Percentiles rank a stretch among this genome's conserved stretches.
phyloP scores from a whole-genome alignment of 1,284 basidiomycete genomes.

The Tremellales sp. region DNA sequence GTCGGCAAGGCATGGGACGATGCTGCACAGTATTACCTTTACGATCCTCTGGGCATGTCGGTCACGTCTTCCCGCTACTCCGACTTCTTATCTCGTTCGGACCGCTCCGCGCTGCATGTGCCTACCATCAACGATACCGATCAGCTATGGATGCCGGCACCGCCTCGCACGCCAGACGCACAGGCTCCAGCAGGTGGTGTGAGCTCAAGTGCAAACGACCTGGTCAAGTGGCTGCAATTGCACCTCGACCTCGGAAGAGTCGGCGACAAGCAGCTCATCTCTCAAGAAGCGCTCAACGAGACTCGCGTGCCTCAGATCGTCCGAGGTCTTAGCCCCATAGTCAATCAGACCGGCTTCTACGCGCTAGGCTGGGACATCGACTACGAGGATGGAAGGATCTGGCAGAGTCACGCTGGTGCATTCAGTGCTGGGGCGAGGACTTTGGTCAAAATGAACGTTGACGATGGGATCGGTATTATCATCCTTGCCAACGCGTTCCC shows the following conservation, averaged over 20 bases:
- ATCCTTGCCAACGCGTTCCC: not conserved
- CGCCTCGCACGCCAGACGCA: not conserved
- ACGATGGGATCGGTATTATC: not conserved
- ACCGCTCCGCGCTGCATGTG: too few relatives aligned
- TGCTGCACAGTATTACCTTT: too few relatives aligned
- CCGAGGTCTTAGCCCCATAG: not conserved
- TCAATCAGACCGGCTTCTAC: not conserved
- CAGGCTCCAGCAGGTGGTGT: not conserved
- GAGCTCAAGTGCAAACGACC: not conserved
- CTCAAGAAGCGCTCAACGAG: too few relatives aligned
- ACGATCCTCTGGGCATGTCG: too few relatives aligned
- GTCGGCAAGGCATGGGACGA: too few relatives aligned
- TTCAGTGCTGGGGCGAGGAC: not conserved
- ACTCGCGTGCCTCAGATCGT: too few relatives aligned
- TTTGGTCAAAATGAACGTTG: not conserved
- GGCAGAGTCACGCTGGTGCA: not conserved
- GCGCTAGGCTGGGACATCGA: not conserved
- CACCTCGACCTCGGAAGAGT: not conserved
- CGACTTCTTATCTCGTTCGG: too few relatives aligned
- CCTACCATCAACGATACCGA: too few relatives aligned
- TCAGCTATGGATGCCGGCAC: not conserved
- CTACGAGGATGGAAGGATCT: not conserved
- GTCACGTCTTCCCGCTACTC: too few relatives aligned
- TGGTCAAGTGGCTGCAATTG: not conserved
- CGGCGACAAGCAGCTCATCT: too few relatives aligned